Percentiles rank a stretch among this genome's conserved stretches.
Evolutionary conservation across 2,329 filamentous ascomycete genomes (phyloP).

Genomic region (Fusarium annulatum): DNA sequence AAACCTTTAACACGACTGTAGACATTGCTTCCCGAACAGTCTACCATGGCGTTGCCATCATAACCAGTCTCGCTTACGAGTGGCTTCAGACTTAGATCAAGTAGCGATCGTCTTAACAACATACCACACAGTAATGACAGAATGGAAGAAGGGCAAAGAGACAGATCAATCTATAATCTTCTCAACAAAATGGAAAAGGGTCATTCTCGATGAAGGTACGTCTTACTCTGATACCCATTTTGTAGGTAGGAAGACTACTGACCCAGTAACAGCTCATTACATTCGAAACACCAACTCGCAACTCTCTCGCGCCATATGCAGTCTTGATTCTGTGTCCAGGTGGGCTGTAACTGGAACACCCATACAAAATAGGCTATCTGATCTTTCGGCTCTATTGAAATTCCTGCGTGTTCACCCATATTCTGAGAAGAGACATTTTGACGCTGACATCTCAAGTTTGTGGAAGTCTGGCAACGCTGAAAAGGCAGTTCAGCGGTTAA

Average conservation of each 20-base stretch:
- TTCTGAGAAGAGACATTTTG: not conserved
- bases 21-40: not conserved
- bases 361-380: not conserved
- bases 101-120: not conserved
- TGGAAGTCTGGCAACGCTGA: not conserved
- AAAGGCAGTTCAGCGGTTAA: not conserved
- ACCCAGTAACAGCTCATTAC: not conserved
- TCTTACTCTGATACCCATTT: not conserved
- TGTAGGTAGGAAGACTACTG: not conserved
- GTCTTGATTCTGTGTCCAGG: not conserved
- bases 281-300: not conserved
- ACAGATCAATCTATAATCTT: not conserved
- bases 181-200: not conserved
- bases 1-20: not conserved
- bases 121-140: not conserved
- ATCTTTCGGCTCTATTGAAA: not conserved
- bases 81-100: not conserved
- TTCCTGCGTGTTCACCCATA: not conserved
- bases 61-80: not conserved
- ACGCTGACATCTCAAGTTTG: not conserved
- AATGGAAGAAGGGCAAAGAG: not conserved
- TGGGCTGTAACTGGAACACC: not conserved
- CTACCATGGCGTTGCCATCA: not conserved
- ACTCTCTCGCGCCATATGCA: not conserved
- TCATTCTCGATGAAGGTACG: not conserved